Base-by-base conservation (phyloP, 2,329 filamentous ascomycete genomes). In the Cladosporium velox region DNA sequence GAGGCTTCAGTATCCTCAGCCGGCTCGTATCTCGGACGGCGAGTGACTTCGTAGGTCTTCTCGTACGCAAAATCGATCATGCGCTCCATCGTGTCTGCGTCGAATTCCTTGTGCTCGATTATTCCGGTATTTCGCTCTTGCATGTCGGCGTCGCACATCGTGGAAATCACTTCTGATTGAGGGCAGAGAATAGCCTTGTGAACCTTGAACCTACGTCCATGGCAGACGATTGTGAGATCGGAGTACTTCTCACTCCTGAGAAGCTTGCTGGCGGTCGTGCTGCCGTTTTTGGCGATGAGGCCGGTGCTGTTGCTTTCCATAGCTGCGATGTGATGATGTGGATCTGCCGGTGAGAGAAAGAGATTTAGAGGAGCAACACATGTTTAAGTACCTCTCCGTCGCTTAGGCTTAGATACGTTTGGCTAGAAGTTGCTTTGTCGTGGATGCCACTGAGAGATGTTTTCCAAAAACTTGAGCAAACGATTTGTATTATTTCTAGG, bases 101-200 rank as follows among this genome's bases (percentile, higher is more conserved):
- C 67, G 58, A 65, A 71, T 47, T 62, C 64, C 11, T 65, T n/a
- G 49, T 70, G 66, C 14, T 64, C 44, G 26, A 70, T 70, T 14
- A 57, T 35, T 15, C 57, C 62, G 3, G 57, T 62, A 0, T 44
- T 30, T 5, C 54, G 44, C 21, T 68, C 67, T 24, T 34, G 49
- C 65, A 68, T 66, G 15, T 64, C 38, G 38, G 41, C 32, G 28
- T 68, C 65, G 32, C 59, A 67, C 1, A 24, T 38, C 12, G 14
- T 57, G 1, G 63, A 52, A 11, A 71, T 54, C 1, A 67, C 59
- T n/a, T 51, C 34, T 7, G 69, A 70, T n/a, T 63, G 64, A 14
- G 62, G 57, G 52, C 6, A 72, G 18, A 70, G 35, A 28, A 72
- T 52, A 21, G 54, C 58, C 30, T 65, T 72, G 67, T 71, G 68